Conservation (phyloP, 2,329 filamentous ascomycete genomes). For the Aspergillus fumigatus region DNA sequence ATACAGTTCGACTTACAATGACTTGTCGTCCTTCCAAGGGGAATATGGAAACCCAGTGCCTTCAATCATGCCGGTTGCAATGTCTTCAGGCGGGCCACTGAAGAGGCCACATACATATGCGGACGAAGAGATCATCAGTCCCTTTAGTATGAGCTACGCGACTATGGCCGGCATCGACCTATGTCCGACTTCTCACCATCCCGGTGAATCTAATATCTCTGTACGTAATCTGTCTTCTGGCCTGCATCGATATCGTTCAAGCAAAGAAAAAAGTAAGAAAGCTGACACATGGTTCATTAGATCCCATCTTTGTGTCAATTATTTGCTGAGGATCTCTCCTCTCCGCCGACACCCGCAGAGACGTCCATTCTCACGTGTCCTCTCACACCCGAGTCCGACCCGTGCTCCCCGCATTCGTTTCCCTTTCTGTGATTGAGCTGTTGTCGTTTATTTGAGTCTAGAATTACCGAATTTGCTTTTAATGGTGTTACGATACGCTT, state of each 20-base stretch:
- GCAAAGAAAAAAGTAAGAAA: conserved; percentile 5
- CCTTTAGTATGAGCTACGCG: conserved; percentile 58
- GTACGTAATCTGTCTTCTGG: conserved; percentile 38
- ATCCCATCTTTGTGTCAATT: conserved; percentile 35
- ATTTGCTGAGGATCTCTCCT: conserved; percentile 38
- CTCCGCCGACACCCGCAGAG: conserved; percentile 38
- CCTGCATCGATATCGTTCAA: conserved; percentile 7
- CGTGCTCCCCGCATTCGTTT: conserved; percentile 37
- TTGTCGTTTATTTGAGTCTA: neutral
- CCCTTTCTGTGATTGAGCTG: conserved; percentile 15
- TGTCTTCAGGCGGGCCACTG: conserved; percentile 35
- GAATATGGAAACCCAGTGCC: conserved; percentile 40
- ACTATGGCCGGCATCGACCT: conserved; percentile 56
- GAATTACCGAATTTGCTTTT: neutral
- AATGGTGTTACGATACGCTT: conserved; percentile 6
- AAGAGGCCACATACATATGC: conserved; percentile 51
- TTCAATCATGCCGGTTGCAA: conserved; percentile 44
- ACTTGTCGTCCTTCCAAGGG: conserved; percentile 31
- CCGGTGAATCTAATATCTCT: conserved; percentile 37
- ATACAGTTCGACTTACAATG: conserved; percentile 33
- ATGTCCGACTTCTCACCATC: conserved; percentile 28
- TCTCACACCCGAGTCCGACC: conserved; percentile 38
- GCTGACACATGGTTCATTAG: conserved; percentile 21
- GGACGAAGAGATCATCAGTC: conserved; percentile 54
- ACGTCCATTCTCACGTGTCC: conserved; percentile 36